Conservation (phyloP, 352 stramenopile genomes). For the Phytophthora fragariae region DNA sequence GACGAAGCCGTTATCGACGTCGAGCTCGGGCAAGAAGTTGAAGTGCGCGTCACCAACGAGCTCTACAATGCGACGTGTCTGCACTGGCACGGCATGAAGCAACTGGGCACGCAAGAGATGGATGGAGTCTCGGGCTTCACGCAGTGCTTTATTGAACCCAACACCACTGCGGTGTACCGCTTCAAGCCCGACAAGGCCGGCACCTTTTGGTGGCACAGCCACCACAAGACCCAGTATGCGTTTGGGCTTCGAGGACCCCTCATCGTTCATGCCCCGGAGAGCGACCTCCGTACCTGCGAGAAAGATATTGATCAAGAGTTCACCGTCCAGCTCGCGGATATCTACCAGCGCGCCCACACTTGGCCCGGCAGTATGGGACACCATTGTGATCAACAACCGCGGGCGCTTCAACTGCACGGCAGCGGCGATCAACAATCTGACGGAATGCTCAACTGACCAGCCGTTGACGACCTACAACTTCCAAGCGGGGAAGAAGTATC, state of each 20-base stretch:
- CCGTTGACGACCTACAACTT: constrained; percentile 34
- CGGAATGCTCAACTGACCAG: constrained; percentile 19
- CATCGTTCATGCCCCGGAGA: constrained; percentile 34
- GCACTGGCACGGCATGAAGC: constrained; percentile 37
- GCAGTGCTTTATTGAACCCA: constrained; percentile 39
- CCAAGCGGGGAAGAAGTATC: constrained; percentile 28
- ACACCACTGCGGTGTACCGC: constrained; percentile 34
- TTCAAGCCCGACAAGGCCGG: constrained; percentile 43
- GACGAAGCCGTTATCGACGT: constrained; percentile 36
- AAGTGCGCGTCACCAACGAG: constrained; percentile 39
- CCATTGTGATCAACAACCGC: constrained; percentile 41
- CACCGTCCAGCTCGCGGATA: constrained; percentile 35
- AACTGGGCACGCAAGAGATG: constrained; percentile 35
- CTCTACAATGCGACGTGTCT: constrained; percentile 25
- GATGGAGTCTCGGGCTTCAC: constrained; percentile 43
- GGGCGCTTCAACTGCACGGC: constrained; percentile 44
- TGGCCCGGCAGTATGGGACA: constrained; percentile 33
- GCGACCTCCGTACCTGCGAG: constrained; percentile 18
- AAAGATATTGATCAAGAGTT: constrained; percentile 35
- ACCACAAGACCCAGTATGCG: constrained; percentile 42
- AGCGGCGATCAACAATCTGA: constrained; percentile 20
- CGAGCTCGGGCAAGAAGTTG: constrained; percentile 33
- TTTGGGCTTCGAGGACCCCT: constrained; percentile 42
- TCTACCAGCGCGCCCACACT: constrained; percentile 30
- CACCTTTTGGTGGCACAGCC: constrained; percentile 48